Base-by-base conservation (phyloP, 306 rosid species). In the Parietaria judaica region DNA sequence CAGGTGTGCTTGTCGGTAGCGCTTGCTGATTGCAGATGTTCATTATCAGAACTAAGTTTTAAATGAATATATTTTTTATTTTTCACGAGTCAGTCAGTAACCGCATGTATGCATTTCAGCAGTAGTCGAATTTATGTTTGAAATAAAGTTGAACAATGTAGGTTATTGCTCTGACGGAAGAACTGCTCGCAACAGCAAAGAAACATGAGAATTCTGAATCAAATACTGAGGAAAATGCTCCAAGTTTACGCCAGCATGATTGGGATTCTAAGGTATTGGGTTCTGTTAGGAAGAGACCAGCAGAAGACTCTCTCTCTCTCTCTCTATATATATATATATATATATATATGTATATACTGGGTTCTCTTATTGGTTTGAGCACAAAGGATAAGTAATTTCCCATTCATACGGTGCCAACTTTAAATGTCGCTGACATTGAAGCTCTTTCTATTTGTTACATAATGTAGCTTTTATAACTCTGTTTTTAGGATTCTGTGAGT, bases 81-180 rank as follows among this genome's bases (percentile, higher is more conserved):
- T 70, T 83, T 74, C 52, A 71, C 60, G 62, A 1, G 31, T 23
- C 31, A 23, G 45, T 66, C 63, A 68, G 65, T 69, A 39, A 53
- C 44, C 38, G 14, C 23, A 70, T 63, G 9, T 63, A 38, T 47
- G 36, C 8, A 23, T 12, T 4, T 34, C 65, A 35, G 74, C 41
- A 64, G 44, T 12, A 35, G 63, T 74, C 44, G 74, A 73, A 46
- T 48, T 79, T 64, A 66, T 75, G 72, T 14, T 65, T 79, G 74
- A 58, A 68, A 89, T 91, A 72, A 83, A 66, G 60, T 70, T 77
- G 64, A 66, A 60, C 38, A n/a, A 41, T 76, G 76, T 90, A 92
- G 98, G 94, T 86, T 41, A 86, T 92, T 73, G 81, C 95, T 70
- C 62, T 88, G 74, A 92, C 94, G 8, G 96, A 92, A 79, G 98